phyloP scores from a whole-genome alignment of 139 green algal genomes.

The Chlorella sorokiniana region DNA sequence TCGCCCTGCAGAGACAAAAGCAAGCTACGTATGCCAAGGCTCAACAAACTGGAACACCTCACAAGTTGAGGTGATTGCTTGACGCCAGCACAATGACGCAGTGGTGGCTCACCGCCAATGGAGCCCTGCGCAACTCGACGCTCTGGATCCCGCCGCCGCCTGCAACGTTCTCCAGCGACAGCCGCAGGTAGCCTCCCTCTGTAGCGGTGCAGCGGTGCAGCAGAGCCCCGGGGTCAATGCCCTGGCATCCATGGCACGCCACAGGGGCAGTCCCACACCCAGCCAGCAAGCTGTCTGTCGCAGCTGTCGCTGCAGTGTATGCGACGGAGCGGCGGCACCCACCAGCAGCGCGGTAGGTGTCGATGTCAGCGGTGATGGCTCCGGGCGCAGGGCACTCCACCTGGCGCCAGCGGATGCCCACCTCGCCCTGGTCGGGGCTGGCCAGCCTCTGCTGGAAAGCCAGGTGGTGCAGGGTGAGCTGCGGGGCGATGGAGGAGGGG shows the following conservation, averaged over 20 bases:
- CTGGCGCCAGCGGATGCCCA: slow-evolving; percentile 13
- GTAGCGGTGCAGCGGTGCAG: not conserved
- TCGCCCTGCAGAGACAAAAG: not conserved
- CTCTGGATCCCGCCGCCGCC: slow-evolving; percentile 22
- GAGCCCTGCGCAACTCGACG: slow-evolving; percentile 25
- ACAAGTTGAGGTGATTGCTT: too few species aligned
- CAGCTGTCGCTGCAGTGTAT: not conserved
- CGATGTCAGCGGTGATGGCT: slow-evolving; percentile 15
- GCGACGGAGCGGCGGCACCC: not conserved
- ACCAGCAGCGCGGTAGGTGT: slow-evolving; percentile 18
- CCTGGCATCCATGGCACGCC: too few species aligned
- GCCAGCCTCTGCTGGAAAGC: slow-evolving; percentile 32
- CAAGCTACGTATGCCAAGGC: not conserved
- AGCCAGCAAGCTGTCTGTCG: not conserved
- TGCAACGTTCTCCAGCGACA: slow-evolving; percentile 27
- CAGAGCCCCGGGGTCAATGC: not conserved
- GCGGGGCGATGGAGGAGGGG: not conserved
- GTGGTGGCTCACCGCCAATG: not conserved
- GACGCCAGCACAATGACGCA: not conserved
- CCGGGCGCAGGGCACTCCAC: slow-evolving; percentile 25
- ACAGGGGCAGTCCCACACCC: too few species aligned
- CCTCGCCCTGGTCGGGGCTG: slow-evolving; percentile 6
- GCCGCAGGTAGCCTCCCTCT: slow-evolving; percentile 35
- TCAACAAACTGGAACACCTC: not conserved
- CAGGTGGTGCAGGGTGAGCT: slow-evolving; percentile 34